Evolutionary conservation across 1,139 yeast species (phyloP).

Genomic region (Hansenula sp.): DNA sequence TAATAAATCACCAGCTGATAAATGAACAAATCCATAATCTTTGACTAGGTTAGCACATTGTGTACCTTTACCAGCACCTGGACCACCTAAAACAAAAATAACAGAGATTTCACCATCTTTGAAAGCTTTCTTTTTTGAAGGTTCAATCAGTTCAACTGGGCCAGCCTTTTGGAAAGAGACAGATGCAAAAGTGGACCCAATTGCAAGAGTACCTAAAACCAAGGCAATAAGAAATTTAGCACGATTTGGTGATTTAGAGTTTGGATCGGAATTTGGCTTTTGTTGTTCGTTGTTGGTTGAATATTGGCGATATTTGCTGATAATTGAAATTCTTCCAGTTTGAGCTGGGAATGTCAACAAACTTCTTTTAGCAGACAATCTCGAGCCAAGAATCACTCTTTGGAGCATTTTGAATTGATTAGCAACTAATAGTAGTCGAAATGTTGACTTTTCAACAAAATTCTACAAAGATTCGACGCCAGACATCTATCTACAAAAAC

Average conservation of each 20-base stretch:
- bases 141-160: conserved; percentile 49
- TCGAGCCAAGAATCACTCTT: background rate
- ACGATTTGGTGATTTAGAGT: conserved; percentile 4
- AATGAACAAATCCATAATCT: conserved; percentile 79
- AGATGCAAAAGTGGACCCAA: conserved; percentile 46
- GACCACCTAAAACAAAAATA: conserved; percentile 80
- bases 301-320: background rate
- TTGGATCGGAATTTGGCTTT: conserved; percentile 1
- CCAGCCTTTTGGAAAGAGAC: conserved; percentile 38
- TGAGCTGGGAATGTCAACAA: background rate
- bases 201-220: conserved; percentile 29
- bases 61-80: conserved; percentile 96
- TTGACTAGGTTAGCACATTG: conserved; percentile 84
- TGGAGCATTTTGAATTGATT: background rate
- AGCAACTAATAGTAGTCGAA: no score
- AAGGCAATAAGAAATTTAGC: conserved; percentile 25
- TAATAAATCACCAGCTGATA: conserved; percentile 92
- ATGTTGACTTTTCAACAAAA: no score
- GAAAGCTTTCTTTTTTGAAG: conserved; percentile 35
- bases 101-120: conserved; percentile 66
- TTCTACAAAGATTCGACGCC: no score
- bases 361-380: background rate
- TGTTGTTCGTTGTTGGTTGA: background rate
- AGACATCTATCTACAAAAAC: background rate
- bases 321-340: background rate